Percentiles rank a stretch among this genome's conserved stretches.
Conservation (phyloP, 177 flowering plant genomes). For the Vitis hybrid region DNA sequence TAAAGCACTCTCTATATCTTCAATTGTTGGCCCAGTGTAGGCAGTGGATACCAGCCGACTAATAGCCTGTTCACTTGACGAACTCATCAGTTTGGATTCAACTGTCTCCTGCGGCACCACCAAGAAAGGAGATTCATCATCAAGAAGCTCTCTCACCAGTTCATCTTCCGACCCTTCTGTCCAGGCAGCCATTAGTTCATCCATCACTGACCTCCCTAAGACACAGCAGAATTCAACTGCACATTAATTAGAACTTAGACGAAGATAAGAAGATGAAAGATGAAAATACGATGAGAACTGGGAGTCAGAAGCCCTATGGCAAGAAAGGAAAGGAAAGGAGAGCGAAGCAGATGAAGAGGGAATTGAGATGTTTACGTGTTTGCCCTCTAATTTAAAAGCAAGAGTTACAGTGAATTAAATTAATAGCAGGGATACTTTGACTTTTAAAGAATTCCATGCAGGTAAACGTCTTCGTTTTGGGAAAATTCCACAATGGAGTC, state of each 20-base stretch:
- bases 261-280: conserved; percentile 9
- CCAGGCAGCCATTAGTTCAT: conserved; percentile 26
- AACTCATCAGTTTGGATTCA: conserved; percentile 11
- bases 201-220: conserved; percentile 16
- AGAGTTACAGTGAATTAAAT: background rate
- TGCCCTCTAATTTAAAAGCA: conserved; percentile 10
- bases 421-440: no score
- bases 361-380: conserved; percentile 32
- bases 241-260: background rate
- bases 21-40: conserved; percentile 57
- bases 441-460: no score
- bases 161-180: conserved; percentile 40
- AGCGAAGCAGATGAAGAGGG: conserved; percentile 48
- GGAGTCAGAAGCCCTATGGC: background rate
- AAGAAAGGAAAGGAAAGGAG: conserved; percentile 5
- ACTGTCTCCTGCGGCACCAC: conserved; percentile 16
- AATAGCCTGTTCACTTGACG: conserved; percentile 6
- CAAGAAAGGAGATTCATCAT: conserved; percentile 47
- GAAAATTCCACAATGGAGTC: no score
- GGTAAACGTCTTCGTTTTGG: no score
- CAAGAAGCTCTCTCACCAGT: conserved; percentile 56
- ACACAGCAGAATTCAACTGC: no score
- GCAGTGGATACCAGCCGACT: conserved; percentile 24
- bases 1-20: conserved; percentile 49
- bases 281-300: conserved; percentile 4